Percentiles rank a stretch among this genome's conserved stretches.
These are phyloP conservation scores for Lecanicillium sp. DNA, from an alignment of 2,329 filamentous ascomycete genomes.

Conservation along the genomic window DNA sequence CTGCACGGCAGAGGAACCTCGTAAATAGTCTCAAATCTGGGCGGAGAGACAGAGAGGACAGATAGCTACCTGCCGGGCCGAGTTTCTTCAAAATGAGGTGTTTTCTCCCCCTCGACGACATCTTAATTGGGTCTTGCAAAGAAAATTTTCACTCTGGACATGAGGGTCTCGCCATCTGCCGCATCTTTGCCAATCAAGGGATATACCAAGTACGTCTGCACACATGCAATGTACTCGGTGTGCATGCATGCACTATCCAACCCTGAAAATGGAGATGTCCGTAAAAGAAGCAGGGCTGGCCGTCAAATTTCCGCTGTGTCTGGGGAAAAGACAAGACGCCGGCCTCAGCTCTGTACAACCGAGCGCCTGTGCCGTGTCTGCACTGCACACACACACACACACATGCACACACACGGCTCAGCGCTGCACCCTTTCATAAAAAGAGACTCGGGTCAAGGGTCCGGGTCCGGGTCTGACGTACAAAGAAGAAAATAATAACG, in stretches of 20 bases:
- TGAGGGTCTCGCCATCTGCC: background rate
- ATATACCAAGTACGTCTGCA: too few relatives aligned
- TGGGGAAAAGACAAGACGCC: slow-evolving; percentile 6
- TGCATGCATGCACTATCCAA: too few relatives aligned
- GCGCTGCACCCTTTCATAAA: background rate
- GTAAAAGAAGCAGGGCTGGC: background rate
- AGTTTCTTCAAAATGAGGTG: background rate
- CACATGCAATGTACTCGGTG: too few relatives aligned
- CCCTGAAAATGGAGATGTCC: background rate
- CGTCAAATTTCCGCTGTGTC: background rate
- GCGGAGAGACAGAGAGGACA: background rate
- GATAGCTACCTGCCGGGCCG: background rate
- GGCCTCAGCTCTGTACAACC: slow-evolving; percentile 4
- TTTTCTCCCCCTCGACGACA: background rate
- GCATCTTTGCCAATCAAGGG: background rate
- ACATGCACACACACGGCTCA: background rate
- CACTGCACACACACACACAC: too few relatives aligned
- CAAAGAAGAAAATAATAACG: background rate
- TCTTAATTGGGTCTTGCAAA: background rate
- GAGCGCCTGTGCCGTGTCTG: background rate
- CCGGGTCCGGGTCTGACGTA: background rate
- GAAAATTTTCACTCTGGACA: background rate
- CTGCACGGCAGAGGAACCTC: background rate
- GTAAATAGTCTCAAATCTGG: background rate
- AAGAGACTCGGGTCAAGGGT: background rate